Conservation (phyloP, 176 grass and related monocot genomes). For the Aechmea fasciata region DNA sequence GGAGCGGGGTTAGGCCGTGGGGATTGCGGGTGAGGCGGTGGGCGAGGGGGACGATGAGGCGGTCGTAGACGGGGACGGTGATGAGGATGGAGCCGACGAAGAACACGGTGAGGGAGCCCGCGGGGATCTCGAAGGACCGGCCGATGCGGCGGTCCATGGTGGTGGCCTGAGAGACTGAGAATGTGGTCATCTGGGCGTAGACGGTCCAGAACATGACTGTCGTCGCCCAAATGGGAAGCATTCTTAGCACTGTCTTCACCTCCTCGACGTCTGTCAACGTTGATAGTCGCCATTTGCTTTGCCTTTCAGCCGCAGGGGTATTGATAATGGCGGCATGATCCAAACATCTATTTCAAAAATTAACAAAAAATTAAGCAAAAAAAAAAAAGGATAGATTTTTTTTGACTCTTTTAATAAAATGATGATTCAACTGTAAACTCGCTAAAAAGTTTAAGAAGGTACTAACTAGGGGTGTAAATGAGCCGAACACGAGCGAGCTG, state of each 20-base stretch:
- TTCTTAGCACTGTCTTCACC: conserved; percentile 62
- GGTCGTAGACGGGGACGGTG: conserved; percentile 79
- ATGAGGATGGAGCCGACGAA: conserved; percentile 87
- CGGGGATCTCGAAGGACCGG: conserved; percentile 53
- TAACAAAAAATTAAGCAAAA: background rate
- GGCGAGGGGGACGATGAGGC: conserved; percentile 39
- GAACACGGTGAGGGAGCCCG: conserved; percentile 82
- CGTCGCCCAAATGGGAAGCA: conserved; percentile 89
- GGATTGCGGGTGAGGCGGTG: conserved; percentile 46
- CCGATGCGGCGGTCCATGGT: conserved; percentile 82
- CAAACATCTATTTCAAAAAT: conserved; percentile 39
- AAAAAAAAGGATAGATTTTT: background rate
- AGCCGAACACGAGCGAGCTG: too few relatives aligned
- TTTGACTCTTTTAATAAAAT: background rate
- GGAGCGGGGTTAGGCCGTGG: conserved; percentile 78
- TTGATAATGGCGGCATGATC: conserved; percentile 76
- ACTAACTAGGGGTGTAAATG: too few relatives aligned
- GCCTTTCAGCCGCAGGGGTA: conserved; percentile 1
- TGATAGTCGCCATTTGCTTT: conserved; percentile 55
- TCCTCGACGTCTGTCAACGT: conserved; percentile 90
- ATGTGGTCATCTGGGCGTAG: conserved; percentile 97
- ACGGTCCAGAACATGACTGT: conserved; percentile 98
- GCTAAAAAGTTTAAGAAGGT: too few relatives aligned
- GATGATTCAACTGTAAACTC: too few relatives aligned
- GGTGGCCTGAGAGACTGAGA: conserved; percentile 82